A percentile compares a stretch with the other conserved stretches of the same genome.
Conservation (phyloP, 768 basidiomycete genomes). For the Guyanaporus albipodus region DNA sequence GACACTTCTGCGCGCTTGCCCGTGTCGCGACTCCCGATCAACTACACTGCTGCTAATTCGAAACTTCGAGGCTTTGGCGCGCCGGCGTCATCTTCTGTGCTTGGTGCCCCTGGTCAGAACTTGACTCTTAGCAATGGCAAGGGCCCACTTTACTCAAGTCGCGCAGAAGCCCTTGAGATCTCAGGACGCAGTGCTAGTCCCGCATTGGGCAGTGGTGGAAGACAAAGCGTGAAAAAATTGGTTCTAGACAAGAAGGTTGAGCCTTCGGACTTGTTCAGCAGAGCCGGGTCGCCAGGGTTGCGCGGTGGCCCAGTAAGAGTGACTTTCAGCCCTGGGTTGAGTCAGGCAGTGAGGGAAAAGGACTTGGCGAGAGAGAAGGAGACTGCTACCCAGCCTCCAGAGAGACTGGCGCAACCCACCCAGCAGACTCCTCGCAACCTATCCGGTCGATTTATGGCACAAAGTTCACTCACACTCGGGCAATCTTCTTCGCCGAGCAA, state of each 20-base stretch:
- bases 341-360: constrained; percentile 71
- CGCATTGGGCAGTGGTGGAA: constrained; percentile 60
- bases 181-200: constrained; percentile 55
- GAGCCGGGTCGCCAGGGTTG: constrained; percentile 36
- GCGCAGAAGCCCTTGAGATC: constrained; percentile 58
- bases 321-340: constrained; percentile 70
- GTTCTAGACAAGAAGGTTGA: constrained; percentile 84
- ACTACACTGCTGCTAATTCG: constrained; percentile 58
- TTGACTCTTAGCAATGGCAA: constrained; percentile 54
- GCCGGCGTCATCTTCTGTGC: constrained; percentile 39
- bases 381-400: constrained; percentile 19
- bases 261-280: constrained; percentile 64
- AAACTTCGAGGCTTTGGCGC: constrained; percentile 66
- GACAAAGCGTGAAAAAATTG: constrained; percentile 90
- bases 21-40: constrained; percentile 57
- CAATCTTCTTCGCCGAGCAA: constrained; percentile 26
- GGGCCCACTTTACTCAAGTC: constrained; percentile 51
- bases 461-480: constrained; percentile 30
- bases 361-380: constrained; percentile 48
- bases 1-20: constrained; percentile 73
- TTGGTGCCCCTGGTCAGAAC: constrained; percentile 29
- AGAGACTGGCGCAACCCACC: constrained; percentile 16
- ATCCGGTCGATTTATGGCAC: constrained; percentile 40
- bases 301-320: constrained; percentile 42
- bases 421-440: constrained; percentile 39